Evolutionary conservation across 169 alveolate genomes (phyloP), one percentile per base, ranked within the genome.

Genomic region (Sarcocystis neurona): DNA sequence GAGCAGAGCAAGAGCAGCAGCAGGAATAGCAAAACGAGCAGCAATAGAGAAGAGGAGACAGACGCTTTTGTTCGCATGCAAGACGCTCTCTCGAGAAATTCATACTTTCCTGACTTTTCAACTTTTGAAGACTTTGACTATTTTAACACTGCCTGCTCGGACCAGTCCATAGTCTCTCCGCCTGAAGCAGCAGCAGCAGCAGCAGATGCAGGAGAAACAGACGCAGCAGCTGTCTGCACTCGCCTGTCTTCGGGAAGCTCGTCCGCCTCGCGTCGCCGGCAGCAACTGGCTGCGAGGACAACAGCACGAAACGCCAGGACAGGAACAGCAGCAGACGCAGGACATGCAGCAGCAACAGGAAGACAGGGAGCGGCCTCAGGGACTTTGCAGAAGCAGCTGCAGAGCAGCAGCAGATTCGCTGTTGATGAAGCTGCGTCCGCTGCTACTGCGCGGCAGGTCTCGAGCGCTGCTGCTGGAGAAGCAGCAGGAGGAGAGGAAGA

Each of bases 81-180:
- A 30, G 3, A 10, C 82, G 30, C 30, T 53, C 66, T 53, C 66
- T 23, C n/a, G n/a, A n/a, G n/a, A n/a, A n/a, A n/a, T n/a, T n/a
- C n/a, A n/a, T n/a, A n/a, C n/a, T n/a, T n/a, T n/a, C n/a, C n/a
- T n/a, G n/a, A n/a, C n/a, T n/a, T 32, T 20, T 72, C 82, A 34
- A 44, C 58, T 32, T 72, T 72, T 72, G 82, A 72, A 72, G 82
- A 72, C 56, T 72, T 72, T n/a, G 56, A 39, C 34, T 72, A 39
- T 39, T 72, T 72, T 56, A 72, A 48, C 39, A 72, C 82, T 32
- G 82, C 82, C 39, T 72, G 82, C 82, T 72, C 82, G 37, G 82
- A 72, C 34, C 82, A 72, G n/a, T n/a, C n/a, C n/a, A n/a, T n/a
- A n/a, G 79, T 32, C 12, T 15, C 12, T 53, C 66, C 66, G 12